These are phyloP conservation scores for Castanopsis chinensis DNA, from an alignment of 306 rosid genomes.

Conservation along the genomic window DNA sequence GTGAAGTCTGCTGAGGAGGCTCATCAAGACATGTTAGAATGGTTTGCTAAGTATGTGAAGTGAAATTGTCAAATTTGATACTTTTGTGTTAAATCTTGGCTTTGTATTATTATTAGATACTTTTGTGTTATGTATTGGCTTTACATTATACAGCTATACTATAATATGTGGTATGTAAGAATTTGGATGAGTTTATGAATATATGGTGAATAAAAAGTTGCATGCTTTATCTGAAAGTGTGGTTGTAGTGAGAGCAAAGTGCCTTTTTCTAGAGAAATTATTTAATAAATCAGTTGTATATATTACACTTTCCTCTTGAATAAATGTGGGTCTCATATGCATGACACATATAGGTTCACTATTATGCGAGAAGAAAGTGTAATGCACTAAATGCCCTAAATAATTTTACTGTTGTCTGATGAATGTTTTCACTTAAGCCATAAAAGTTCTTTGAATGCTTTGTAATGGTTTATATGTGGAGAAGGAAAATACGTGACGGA, in stretches of 20 bases:
- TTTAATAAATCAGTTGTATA: too few species aligned
- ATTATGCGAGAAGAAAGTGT: too few species aligned
- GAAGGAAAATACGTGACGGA: too few species aligned
- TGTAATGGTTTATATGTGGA: too few species aligned
- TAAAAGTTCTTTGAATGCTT: too few species aligned
- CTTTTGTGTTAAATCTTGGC: neutral
- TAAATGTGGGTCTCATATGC: too few species aligned
- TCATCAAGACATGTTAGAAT: slow-evolving; percentile 39
- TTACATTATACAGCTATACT: neutral
- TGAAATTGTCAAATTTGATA: slow-evolving; percentile 5
- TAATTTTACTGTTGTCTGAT: too few species aligned
- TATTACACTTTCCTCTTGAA: too few species aligned
- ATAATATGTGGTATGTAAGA: neutral
- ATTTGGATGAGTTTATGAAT: neutral
- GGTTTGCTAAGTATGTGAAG: slow-evolving; percentile 42
- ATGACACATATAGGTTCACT: too few species aligned
- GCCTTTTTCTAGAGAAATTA: too few species aligned
- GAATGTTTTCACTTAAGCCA: too few species aligned
- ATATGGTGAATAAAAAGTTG: neutral
- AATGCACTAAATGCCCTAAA: too few species aligned
- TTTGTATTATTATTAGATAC: neutral
- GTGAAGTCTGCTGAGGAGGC: slow-evolving; percentile 54
- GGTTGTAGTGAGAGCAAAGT: neutral
- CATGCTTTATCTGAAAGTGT: neutral
- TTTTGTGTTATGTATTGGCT: neutral